These are phyloP conservation scores for Blepharisma stoltei DNA, from an alignment of 73 alveolate genomes.

Conservation along the genomic window DNA sequence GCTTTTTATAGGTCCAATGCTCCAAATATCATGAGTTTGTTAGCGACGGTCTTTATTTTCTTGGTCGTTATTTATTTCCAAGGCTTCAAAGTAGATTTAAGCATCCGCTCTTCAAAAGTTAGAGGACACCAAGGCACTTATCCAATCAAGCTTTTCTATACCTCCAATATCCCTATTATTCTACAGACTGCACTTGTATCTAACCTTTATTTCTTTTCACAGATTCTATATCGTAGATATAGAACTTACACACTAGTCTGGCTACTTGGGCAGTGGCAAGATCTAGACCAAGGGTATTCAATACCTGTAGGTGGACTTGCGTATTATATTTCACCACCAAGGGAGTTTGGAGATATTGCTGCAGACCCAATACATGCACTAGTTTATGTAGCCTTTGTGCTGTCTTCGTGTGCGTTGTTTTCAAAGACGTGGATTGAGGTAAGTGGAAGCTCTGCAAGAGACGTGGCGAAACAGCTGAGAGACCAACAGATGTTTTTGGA, in stretches of 20 bases:
- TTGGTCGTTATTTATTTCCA: slow-evolving; percentile 98
- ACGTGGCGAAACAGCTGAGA: slow-evolving; percentile 98
- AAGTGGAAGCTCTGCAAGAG: slow-evolving; percentile 97
- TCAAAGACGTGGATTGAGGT: slow-evolving; percentile 99
- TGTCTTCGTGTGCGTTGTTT: slow-evolving; percentile 98
- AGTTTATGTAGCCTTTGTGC: slow-evolving; percentile 94
- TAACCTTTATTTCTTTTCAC: slow-evolving; percentile 98
- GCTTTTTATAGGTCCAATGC: slow-evolving; percentile 94
- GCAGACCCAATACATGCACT: slow-evolving; percentile 97
- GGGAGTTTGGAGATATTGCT: slow-evolving; percentile 66
- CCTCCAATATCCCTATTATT: slow-evolving; percentile 99
- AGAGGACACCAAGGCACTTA: slow-evolving; percentile 95
- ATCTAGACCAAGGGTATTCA: slow-evolving; percentile 81
- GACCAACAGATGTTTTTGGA: slow-evolving; percentile 96
- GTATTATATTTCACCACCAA: slow-evolving; percentile 98
- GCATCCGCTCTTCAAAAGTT: slow-evolving; percentile 77
- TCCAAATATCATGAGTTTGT: slow-evolving; percentile 95
- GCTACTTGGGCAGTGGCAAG: slow-evolving; percentile 98
- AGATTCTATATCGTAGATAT: slow-evolving; percentile 96
- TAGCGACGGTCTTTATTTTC: slow-evolving; percentile 96
- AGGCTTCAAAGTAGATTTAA: slow-evolving; percentile 91
- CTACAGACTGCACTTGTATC: slow-evolving; percentile 99
- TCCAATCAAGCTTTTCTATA: slow-evolving; percentile 99
- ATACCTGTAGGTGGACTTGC: slow-evolving; percentile 99
- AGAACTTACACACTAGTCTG: slow-evolving; percentile 91